Conservation (phyloP, 225 moss, liverwort and hornwort genomes). For the Physcomitrium patens region DNA sequence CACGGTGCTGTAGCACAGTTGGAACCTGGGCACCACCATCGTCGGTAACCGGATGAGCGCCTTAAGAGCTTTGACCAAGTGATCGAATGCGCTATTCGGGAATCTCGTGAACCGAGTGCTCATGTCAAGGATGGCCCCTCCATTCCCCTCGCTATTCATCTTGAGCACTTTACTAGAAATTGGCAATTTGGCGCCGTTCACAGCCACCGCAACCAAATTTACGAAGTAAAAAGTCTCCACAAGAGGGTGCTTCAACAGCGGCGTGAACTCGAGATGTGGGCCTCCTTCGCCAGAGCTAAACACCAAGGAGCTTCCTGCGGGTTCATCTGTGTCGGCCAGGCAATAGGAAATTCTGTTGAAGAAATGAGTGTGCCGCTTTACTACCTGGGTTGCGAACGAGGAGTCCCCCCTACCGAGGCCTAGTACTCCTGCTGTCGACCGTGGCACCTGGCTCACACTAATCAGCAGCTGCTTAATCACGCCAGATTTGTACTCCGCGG, state of each 20-base stretch:
- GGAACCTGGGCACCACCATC: constrained; percentile 27
- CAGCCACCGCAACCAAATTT: constrained; percentile 26
- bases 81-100: constrained; percentile 18
- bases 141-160: constrained; percentile 15
- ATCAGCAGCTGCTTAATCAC: constrained; percentile 14
- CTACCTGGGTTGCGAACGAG: constrained; percentile 36
- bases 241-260: constrained; percentile 33
- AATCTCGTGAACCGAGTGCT: constrained; percentile 41
- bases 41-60: constrained; percentile 13
- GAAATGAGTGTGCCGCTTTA: background rate
- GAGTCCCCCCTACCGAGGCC: constrained; percentile 33
- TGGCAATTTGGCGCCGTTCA: constrained; percentile 19
- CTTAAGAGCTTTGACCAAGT: constrained; percentile 28
- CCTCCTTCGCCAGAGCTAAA: constrained; percentile 6
- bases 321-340: constrained; percentile 51
- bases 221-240: constrained; percentile 38
- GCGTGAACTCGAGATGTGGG: constrained; percentile 22
- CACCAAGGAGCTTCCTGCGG: constrained; percentile 40
- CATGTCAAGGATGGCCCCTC: constrained; percentile 40
- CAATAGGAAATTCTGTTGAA: constrained; percentile 35
- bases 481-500: constrained; percentile 1
- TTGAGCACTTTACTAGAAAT: constrained; percentile 22
- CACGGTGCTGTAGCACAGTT: constrained; percentile 38
- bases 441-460: constrained; percentile 26
- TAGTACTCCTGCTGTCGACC: constrained; percentile 32